These are phyloP conservation scores for Fusarium palustre DNA, from an alignment of 2,329 filamentous ascomycete genomes.

Conservation along the genomic window DNA sequence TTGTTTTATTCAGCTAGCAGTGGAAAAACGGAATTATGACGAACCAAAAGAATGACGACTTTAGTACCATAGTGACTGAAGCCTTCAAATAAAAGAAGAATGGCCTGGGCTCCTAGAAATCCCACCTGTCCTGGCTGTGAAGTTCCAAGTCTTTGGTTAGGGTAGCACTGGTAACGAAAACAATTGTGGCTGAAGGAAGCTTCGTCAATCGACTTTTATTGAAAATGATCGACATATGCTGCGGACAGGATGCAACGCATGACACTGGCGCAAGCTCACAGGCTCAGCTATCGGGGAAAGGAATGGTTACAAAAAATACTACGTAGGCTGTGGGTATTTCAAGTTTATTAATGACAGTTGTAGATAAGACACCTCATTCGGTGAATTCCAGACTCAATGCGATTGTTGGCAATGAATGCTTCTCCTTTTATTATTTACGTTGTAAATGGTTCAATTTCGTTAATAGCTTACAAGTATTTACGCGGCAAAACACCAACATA, in stretches of 20 bases:
- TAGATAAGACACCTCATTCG: not conserved
- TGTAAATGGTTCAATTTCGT: not conserved
- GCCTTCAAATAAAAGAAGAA: not conserved
- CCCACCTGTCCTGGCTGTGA: not conserved
- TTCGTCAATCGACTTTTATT: slow-evolving; percentile 6
- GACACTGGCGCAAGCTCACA: slow-evolving; percentile 21
- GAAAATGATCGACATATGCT: slow-evolving; percentile 32
- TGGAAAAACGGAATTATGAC: slow-evolving; percentile 6
- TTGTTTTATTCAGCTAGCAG: not conserved
- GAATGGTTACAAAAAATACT: not conserved
- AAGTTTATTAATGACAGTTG: not conserved
- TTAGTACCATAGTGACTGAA: not conserved
- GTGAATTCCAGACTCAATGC: not conserved
- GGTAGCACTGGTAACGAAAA: not conserved
- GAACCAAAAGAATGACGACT: not conserved
- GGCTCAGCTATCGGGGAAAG: slow-evolving; percentile 1
- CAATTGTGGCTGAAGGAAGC: slow-evolving; percentile 31
- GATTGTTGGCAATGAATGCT: not conserved
- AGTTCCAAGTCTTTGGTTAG: not conserved
- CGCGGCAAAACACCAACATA: slow-evolving; percentile 17
- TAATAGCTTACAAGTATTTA: not conserved
- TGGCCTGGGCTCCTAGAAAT: not conserved
- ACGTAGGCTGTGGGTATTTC: not conserved
- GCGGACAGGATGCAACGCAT: slow-evolving; percentile 29
- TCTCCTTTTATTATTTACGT: not conserved